Base-by-base conservation (phyloP, 805 yeast species). In the Ogataea trehalophila region DNA sequence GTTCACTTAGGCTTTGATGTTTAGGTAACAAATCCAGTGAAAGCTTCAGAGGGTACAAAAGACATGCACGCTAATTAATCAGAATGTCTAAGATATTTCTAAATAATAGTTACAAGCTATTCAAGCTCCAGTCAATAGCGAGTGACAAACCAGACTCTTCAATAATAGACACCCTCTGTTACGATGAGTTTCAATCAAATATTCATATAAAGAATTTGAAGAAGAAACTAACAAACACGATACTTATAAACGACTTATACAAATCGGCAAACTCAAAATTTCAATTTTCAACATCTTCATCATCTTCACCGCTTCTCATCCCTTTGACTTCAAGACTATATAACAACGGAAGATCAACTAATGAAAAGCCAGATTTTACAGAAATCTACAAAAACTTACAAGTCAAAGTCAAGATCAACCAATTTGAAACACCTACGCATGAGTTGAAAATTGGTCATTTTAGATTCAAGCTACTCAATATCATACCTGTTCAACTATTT, bases 1-100 rank as follows among this genome's bases (percentile, higher is more conserved):
- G 9, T 26, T 26, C 20, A 20, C 20, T 26, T 26, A 11, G 9
- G 3, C 31, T 11, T 26, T 26, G 31, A 3, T 9, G 31, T 26
- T 26, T 9, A 26, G 11, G 4, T 26, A 26, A 4, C 9, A 11
- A 6, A 7, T 11, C 31, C 2, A 11, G 2, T 26, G 31, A 26
- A 8, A 9, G 13, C 31, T 26, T 26, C 9, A 4, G 9, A 5
- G 9, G 9, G 9, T 26, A 9, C 9, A 7, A 8, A 26, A 11
- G 3, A 20, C 20, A 20, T 20, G 9, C 31, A 26, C 13, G 31
- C 11, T 6, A 15, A 18, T 9, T 6, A 15, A 18, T 9, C 17
- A 29, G n/a, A 3, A 65, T 65, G 68, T 65, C 68, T 0, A 56
- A 58, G 38, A 52, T 63, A 5, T 58, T 65, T 37, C 43, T 65